phyloP scores from a whole-genome alignment of 2,329 filamentous ascomycete species.

The Exophiala dermatitidis region DNA sequence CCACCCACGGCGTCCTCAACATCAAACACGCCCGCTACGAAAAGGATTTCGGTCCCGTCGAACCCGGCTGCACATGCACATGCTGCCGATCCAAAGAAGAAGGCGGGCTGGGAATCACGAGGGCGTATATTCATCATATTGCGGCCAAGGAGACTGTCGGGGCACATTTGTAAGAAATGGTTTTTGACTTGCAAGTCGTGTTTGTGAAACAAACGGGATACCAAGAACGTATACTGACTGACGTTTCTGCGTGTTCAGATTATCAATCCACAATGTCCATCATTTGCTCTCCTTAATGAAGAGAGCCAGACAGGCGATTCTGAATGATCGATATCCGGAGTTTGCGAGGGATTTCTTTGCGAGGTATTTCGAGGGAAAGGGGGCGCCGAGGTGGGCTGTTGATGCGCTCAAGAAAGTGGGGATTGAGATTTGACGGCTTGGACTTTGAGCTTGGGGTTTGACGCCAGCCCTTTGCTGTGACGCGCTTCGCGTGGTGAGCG shows the following conservation, averaged over 20 bases:
- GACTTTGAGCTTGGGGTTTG: neutral
- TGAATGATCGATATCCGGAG: constrained; percentile 70
- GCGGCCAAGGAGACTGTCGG: constrained; percentile 91
- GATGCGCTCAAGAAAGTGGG: constrained; percentile 70
- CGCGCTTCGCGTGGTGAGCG: no score
- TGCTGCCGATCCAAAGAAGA: constrained; percentile 61
- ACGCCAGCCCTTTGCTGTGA: neutral
- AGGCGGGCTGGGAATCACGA: constrained; percentile 71
- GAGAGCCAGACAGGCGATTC: constrained; percentile 64
- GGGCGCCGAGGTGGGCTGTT: constrained; percentile 78
- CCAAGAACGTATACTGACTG: no score
- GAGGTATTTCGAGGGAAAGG: constrained; percentile 60
- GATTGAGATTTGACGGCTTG: constrained; percentile 55
- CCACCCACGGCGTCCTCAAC: constrained; percentile 72
- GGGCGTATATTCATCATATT: constrained; percentile 86
- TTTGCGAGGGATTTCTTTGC: constrained; percentile 75
- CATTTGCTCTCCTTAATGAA: constrained; percentile 83
- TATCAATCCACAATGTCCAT: constrained; percentile 89
- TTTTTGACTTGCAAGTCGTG: no score
- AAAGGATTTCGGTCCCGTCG: constrained; percentile 73
- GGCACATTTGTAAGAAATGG: constrained; percentile 54
- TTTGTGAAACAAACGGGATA: no score
- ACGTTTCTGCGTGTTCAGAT: no score
- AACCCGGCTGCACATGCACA: constrained; percentile 71
- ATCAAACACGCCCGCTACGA: constrained; percentile 69